Evolutionary conservation across 2,329 filamentous ascomycete species (phyloP).

Genomic region (Hypoxylon sp.): DNA sequence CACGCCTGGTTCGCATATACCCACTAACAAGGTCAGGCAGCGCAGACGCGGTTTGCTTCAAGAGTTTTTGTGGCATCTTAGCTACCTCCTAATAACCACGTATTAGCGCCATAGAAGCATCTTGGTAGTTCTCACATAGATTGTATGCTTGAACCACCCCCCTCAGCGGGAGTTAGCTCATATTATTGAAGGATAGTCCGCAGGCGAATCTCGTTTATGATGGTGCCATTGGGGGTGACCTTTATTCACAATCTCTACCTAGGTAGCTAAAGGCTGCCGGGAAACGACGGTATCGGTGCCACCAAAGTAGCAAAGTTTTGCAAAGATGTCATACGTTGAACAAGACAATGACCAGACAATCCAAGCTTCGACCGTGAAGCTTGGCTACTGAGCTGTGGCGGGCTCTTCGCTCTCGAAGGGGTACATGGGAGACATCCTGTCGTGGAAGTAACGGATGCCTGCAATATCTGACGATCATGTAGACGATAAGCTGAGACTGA

Average conservation of each 20-base stretch:
- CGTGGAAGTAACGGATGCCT: conserved; percentile 40
- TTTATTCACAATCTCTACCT: background rate
- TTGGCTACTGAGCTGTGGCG: conserved; percentile 11
- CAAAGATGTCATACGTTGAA: conserved; percentile 37
- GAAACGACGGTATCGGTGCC: conserved; percentile 33
- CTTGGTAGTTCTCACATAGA: background rate
- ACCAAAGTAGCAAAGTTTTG: conserved; percentile 25
- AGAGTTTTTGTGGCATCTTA: background rate
- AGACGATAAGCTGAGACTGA: conserved; percentile 8
- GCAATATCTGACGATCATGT: conserved; percentile 34
- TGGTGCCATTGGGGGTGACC: background rate
- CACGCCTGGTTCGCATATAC: conserved; percentile 7
- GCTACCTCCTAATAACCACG: background rate
- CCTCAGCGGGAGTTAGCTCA: background rate
- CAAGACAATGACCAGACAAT: conserved; percentile 24
- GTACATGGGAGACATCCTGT: conserved; percentile 21
- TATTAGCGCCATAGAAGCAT: conserved; percentile 7
- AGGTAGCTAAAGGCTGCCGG: conserved; percentile 17
- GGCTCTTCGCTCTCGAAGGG: conserved; percentile 2
- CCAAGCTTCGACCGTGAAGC: conserved; percentile 17
- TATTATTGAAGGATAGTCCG: background rate
- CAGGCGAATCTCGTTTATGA: background rate
- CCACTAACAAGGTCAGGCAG: background rate
- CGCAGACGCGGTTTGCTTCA: background rate
- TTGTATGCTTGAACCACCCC: background rate